Conservation (phyloP, 345 rosid species). For the Pelargonium nanum region DNA sequence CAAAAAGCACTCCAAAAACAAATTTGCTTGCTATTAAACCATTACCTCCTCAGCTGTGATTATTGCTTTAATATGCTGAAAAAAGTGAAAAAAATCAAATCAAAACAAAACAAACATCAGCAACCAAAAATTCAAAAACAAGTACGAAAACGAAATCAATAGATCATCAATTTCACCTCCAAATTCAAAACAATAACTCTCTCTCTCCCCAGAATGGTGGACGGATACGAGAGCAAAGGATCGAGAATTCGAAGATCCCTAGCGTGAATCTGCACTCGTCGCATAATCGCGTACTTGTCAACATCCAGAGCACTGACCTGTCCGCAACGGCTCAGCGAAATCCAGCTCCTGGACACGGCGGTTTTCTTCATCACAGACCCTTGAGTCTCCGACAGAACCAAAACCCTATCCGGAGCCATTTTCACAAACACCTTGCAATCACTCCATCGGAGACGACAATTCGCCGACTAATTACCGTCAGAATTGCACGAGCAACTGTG, state of each 20-base stretch:
- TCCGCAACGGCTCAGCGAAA: constrained; percentile 27
- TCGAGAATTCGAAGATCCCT: constrained; percentile 54
- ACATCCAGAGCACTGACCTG: constrained; percentile 27
- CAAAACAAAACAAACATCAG: neutral
- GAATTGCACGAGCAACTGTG: neutral
- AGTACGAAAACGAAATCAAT: too few relatives aligned
- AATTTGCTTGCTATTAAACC: neutral
- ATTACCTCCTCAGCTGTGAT: constrained; percentile 49
- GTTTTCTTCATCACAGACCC: constrained; percentile 30
- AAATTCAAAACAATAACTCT: constrained; percentile 43
- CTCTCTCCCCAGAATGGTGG: constrained; percentile 40
- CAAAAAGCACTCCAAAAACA: neutral
- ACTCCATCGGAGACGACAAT: too few relatives aligned
- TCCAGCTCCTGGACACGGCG: constrained; percentile 33
- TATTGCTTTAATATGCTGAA: constrained; percentile 48
- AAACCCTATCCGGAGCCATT: too few relatives aligned
- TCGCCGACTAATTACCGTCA: too few relatives aligned
- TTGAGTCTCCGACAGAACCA: neutral
- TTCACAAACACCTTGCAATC: neutral
- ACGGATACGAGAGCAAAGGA: constrained; percentile 41
- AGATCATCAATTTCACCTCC: constrained; percentile 21
- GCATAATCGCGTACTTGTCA: constrained; percentile 47
- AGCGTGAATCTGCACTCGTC: constrained; percentile 45
- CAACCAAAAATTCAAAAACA: neutral
- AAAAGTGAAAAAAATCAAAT: neutral